Evolutionary conservation across 441 rosid species (phyloP), one percentile per base, ranked within the genome.

Genomic region (Pelargonium myrrhifolium): DNA sequence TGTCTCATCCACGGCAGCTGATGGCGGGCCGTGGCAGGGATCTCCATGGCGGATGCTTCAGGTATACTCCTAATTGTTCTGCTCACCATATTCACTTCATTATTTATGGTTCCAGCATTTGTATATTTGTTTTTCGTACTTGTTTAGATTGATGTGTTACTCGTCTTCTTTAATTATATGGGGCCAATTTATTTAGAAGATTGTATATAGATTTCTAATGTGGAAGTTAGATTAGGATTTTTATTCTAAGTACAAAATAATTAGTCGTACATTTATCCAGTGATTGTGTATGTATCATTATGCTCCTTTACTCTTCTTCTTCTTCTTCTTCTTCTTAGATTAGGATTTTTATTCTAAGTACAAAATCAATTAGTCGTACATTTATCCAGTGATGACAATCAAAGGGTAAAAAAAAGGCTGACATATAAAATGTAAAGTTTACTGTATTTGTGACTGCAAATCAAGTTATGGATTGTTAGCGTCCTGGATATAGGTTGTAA

Each of bases 11-110:
- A 2, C 70, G 7, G 62, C 68, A 28, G 78, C 83, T 0, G 86
- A 79, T 60, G 68, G 76, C 28, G 86, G 91, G 56, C 81, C 74
- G 5, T 90, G 92, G 93, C 82, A 74, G 28, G 82, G 87, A 49
- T 93, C 98, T 76, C 89, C 91, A 12, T 93, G 99, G 99, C 89
- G 90, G 15, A 87, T 81, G 82, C 92, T 93, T 78, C 85, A 85
- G 93, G 99, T 91, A 63, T 22, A 39, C 18, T n/a, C 18, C 6
- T 17, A 3, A 14, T 8, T 14, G 11, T 3, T 9, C 12, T 43
- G 14, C 12, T 9, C 51, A 9, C 4, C 2, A 14, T 43, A 74
- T 58, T 35, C 35, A 28, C 35, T 28, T 28, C 2, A 28, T 28
- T 28, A 20, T 51, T 51, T 51, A 20, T 51, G 15, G 58, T 15